A percentile compares a stretch with the other conserved stretches of the same genome.
phyloP scores from a whole-genome alignment of 371 early-diverging fungal species.

The Ordospora colligata region DNA sequence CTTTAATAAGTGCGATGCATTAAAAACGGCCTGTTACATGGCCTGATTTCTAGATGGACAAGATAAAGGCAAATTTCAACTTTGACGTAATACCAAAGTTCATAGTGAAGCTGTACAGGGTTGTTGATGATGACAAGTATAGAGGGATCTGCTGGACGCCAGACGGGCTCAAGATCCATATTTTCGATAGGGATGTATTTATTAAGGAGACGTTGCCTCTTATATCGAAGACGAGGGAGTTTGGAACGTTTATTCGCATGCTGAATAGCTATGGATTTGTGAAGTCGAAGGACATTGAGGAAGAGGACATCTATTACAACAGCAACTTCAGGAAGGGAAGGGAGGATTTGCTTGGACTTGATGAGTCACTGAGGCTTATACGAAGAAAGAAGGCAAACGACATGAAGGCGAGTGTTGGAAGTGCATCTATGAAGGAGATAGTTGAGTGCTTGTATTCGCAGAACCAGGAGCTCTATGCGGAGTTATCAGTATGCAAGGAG shows the following conservation, averaged over 20 bases:
- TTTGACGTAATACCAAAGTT: constrained; percentile 53
- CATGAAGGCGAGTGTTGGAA: constrained; percentile 9
- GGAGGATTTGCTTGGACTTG: constrained; percentile 28
- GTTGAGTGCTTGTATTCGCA: constrained; percentile 39
- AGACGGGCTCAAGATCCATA: constrained; percentile 51
- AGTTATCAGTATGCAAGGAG: constrained; percentile 51
- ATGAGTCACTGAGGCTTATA: constrained; percentile 10
- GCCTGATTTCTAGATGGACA: neutral
- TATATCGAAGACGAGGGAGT: constrained; percentile 60
- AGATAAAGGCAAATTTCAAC: neutral
- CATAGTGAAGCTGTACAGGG: constrained; percentile 56
- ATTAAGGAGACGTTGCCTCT: constrained; percentile 44
- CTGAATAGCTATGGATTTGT: constrained; percentile 61
- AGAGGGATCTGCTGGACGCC: constrained; percentile 54
- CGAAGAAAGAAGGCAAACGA: neutral
- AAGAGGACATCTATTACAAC: constrained; percentile 57
- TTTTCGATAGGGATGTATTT: constrained; percentile 57
- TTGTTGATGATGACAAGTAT: constrained; percentile 34
- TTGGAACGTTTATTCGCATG: constrained; percentile 58
- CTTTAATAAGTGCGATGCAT: too few relatives aligned
- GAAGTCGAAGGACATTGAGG: constrained; percentile 51
- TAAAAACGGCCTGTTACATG: too few relatives aligned
- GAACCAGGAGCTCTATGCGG: constrained; percentile 46
- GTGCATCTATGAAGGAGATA: constrained; percentile 24
- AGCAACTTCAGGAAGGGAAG: constrained; percentile 43